Conservation (phyloP, 1,139 yeast species). For the Blastobotrys niveus region DNA sequence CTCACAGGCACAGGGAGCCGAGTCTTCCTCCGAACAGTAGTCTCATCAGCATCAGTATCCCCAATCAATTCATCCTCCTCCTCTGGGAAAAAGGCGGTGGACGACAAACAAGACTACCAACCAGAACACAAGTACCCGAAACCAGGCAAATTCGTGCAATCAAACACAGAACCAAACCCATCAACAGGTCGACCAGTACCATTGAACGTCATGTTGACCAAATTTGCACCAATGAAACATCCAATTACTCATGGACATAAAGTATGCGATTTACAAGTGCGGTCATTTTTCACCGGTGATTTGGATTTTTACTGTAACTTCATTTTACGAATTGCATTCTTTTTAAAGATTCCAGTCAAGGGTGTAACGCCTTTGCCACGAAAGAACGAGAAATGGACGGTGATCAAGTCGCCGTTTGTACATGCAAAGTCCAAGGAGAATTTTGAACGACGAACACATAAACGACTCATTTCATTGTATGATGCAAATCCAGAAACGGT, state of each 20-base stretch:
- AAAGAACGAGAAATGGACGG: conserved; percentile 87
- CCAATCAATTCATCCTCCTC: conserved; percentile 3
- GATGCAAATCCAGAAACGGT: conserved; percentile 84
- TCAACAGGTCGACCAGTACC: conserved; percentile 56
- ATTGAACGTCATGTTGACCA: conserved; percentile 72
- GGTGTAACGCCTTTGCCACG: conserved; percentile 65
- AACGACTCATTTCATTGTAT: conserved; percentile 65
- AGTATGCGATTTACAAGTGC: conserved; percentile 53
- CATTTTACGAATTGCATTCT: conserved; percentile 84
- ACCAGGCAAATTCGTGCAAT: conserved; percentile 24
- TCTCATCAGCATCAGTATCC: conserved; percentile 6
- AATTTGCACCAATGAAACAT: conserved; percentile 73
- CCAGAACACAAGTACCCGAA: conserved; percentile 24
- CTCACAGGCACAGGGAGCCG: no score
- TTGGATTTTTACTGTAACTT: conserved; percentile 77
- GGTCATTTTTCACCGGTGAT: conserved; percentile 66
- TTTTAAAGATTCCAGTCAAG: conserved; percentile 74
- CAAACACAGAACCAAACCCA: conserved; percentile 24
- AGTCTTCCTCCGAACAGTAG: conserved; percentile 5
- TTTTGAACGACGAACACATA: conserved; percentile 81
- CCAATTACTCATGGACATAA: conserved; percentile 69
- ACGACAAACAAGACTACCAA: conserved; percentile 21
- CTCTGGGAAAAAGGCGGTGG: conserved; percentile 20
- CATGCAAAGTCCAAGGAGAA: conserved; percentile 94
- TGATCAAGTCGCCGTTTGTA: conserved; percentile 87